Conservation (phyloP, 2,329 filamentous ascomycete genomes). For the Phialophora tarda region DNA sequence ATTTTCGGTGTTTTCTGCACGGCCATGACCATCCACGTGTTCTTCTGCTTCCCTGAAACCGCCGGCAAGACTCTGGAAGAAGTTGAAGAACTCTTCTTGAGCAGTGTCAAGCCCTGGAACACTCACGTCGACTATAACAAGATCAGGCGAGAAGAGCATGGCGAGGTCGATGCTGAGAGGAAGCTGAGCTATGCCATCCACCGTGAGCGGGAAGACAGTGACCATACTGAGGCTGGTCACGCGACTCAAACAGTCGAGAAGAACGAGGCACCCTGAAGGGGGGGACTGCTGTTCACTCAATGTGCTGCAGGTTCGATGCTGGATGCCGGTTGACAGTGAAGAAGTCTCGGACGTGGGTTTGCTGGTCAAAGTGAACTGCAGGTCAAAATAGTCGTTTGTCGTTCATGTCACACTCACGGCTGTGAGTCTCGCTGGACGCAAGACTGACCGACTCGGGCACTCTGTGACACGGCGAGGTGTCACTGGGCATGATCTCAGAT, state of each 20-base stretch:
- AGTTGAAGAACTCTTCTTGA: slow-evolving; percentile 50
- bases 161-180: slow-evolving; percentile 32
- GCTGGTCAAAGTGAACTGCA: not conserved
- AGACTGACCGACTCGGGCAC: not conserved
- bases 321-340: not conserved
- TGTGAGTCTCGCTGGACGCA: not conserved
- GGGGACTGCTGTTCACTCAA: not conserved
- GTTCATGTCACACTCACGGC: not conserved
- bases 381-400: not conserved
- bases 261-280: slow-evolving; percentile 19
- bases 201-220: slow-evolving; percentile 19
- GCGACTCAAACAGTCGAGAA: slow-evolving; percentile 22
- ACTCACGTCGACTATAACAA: slow-evolving; percentile 31
- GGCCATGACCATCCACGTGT: slow-evolving; percentile 71
- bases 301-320: not conserved
- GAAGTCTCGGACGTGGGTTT: not conserved
- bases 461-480: not conserved
- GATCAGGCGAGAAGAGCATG: slow-evolving; percentile 25
- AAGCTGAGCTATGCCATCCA: slow-evolving; percentile 27
- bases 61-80: slow-evolving; percentile 77
- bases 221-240: slow-evolving; percentile 10
- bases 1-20: slow-evolving; percentile 76
- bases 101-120: slow-evolving; percentile 28
- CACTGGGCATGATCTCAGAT: not conserved
- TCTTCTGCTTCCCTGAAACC: slow-evolving; percentile 71